These are phyloP conservation scores for Vitis hybrid DNA, from an alignment of 177 flowering plant genomes.

Conservation along the genomic window DNA sequence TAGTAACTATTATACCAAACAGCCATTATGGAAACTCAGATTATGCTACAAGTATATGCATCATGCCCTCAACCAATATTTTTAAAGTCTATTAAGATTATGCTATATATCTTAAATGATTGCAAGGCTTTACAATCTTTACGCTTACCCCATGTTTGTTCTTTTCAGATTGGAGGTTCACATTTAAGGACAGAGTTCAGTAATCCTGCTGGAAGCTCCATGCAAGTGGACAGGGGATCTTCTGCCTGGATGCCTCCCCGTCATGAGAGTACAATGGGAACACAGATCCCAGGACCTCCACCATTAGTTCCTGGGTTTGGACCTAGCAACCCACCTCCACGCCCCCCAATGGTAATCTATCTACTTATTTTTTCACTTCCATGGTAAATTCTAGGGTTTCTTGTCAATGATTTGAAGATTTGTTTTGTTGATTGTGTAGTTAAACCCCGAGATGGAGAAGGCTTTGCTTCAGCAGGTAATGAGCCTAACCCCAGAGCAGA, in stretches of 20 bases:
- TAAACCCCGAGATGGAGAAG: conserved; percentile 84
- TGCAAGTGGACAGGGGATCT: conserved; percentile 67
- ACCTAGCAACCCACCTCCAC: conserved; percentile 51
- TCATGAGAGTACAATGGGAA: conserved; percentile 41
- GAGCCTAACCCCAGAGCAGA: conserved; percentile 95
- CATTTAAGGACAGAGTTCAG: conserved; percentile 54
- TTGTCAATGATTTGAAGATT: neutral
- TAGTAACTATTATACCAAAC: no score
- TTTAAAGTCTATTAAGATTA: no score
- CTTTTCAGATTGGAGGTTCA: conserved; percentile 53
- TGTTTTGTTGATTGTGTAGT: conserved; percentile 31
- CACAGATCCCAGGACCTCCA: conserved; percentile 59
- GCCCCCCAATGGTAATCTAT: conserved; percentile 47
- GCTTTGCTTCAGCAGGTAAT: conserved; percentile 88
- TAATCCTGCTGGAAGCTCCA: conserved; percentile 50
- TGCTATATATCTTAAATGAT: no score
- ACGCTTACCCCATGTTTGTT: no score
- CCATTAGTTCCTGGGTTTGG: conserved; percentile 48
- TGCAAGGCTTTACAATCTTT: no score
- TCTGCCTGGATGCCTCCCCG: conserved; percentile 58
- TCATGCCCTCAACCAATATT: no score
- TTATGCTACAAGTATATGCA: no score
- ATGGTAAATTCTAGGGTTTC: neutral
- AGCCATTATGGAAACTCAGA: no score
- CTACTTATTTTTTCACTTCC: neutral